Percentiles rank a stretch among this genome's conserved stretches.
These are phyloP conservation scores for Suhomyces maxii DNA, from an alignment of 1,139 yeast species.

Conservation along the genomic window DNA sequence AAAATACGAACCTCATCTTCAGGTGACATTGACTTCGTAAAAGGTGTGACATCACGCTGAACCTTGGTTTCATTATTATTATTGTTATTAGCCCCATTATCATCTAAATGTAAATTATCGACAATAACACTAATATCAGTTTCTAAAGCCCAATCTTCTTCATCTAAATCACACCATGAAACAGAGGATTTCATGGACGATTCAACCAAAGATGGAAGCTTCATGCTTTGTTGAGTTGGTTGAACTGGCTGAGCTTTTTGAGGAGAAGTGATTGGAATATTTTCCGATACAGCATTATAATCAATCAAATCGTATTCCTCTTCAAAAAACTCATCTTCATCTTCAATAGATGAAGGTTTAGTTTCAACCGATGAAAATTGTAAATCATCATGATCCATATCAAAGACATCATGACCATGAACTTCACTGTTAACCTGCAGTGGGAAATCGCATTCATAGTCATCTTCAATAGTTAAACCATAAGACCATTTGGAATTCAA, in stretches of 20 bases:
- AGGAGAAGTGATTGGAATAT: conserved; percentile 12
- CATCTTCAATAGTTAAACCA: conserved; percentile 42
- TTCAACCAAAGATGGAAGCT: conserved; percentile 33
- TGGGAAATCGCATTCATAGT: conserved; percentile 16
- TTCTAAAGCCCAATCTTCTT: conserved; percentile 20
- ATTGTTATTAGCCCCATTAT: background rate
- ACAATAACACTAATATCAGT: conserved; percentile 8
- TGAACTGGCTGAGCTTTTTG: conserved; percentile 2
- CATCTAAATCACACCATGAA: conserved; percentile 40
- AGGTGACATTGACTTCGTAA: conserved; percentile 5
- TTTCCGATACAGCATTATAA: conserved; percentile 9
- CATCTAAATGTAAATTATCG: conserved; percentile 7
- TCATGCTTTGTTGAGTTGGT: conserved; percentile 9
- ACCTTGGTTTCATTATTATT: background rate
- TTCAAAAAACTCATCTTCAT: conserved; percentile 11
- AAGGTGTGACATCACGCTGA: conserved; percentile 5
- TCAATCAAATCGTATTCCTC: conserved; percentile 13
- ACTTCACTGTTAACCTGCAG: conserved; percentile 4
- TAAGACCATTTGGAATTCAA: conserved; percentile 31
- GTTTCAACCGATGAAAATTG: conserved; percentile 10
- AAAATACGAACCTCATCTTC: conserved; percentile 9
- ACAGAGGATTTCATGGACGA: conserved; percentile 30
- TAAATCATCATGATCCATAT: conserved; percentile 33
- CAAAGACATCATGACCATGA: conserved; percentile 23
- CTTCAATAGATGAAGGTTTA: conserved; percentile 11